These are phyloP conservation scores for Talaromyces sp. DNA, from an alignment of 2,329 filamentous ascomycete genomes.

Conservation along the genomic window DNA sequence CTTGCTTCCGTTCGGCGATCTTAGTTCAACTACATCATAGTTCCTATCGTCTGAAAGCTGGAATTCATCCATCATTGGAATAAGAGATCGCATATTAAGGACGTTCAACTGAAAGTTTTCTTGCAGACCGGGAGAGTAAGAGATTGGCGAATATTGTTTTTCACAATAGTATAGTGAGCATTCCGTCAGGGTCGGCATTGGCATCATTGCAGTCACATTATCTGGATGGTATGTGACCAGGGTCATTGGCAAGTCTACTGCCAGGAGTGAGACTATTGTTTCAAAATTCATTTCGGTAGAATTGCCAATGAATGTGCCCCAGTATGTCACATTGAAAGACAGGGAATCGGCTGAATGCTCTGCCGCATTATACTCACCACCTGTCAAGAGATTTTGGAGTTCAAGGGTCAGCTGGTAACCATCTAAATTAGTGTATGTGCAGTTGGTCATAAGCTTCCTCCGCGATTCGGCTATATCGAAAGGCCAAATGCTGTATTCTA, in stretches of 20 bases:
- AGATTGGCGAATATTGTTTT: background rate
- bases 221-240: constrained; percentile 8
- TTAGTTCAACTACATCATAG: background rate
- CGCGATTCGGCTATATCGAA: no score
- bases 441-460: background rate
- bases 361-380: background rate
- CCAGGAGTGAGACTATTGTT: background rate
- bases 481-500: no score
- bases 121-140: background rate
- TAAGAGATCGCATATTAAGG: background rate
- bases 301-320: background rate
- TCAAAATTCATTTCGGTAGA: no score
- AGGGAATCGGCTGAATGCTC: no score
- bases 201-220: constrained; percentile 7
- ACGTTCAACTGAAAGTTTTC: background rate
- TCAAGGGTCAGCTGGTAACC: background rate
- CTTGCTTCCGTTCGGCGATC: background rate
- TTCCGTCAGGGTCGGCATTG: constrained; percentile 17
- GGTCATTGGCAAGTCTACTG: background rate
- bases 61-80: no score
- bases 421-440: background rate
- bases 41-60: accelerated
- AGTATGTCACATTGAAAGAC: background rate
- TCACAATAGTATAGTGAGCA: constrained; percentile 19
- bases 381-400: background rate